A percentile compares a stretch with the other conserved stretches of the same genome.
These are phyloP conservation scores for Aegilops umbellulata DNA, from an alignment of 176 grass and related monocot genomes.

Conservation along the genomic window DNA sequence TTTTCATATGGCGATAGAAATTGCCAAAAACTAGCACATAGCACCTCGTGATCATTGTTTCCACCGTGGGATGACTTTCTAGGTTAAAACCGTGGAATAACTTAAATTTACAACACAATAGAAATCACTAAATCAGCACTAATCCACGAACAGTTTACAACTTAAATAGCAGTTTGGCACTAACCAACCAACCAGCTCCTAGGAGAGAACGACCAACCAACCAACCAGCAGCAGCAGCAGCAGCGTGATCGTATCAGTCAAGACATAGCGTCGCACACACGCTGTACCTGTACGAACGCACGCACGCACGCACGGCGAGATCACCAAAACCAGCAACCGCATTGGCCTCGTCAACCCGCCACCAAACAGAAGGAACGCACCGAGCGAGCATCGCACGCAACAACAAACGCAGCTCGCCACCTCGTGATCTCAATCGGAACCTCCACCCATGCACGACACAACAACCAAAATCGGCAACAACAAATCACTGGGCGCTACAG, in stretches of 20 bases:
- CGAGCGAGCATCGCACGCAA: neutral
- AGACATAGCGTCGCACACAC: neutral
- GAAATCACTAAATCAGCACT: neutral
- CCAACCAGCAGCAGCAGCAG: slow-evolving; percentile 2
- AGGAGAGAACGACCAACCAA: neutral
- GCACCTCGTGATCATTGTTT: neutral
- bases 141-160: neutral
- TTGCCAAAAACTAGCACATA: neutral
- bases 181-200: neutral
- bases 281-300: neutral
- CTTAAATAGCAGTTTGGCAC: too few species aligned
- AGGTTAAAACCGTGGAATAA: neutral
- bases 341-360: neutral
- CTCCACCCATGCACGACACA: neutral
- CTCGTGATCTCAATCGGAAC: neutral
- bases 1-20: neutral
- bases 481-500: neutral
- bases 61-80: neutral
- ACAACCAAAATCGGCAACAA: neutral
- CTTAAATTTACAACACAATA: neutral
- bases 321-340: neutral
- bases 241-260: neutral
- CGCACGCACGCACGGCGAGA: neutral
- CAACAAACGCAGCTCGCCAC: neutral
- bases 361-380: slow-evolving; percentile 10